Percentiles rank a stretch among this genome's conserved stretches.
Conservation (phyloP, 805 yeast species). For the Spathaspora passalidarum region DNA sequence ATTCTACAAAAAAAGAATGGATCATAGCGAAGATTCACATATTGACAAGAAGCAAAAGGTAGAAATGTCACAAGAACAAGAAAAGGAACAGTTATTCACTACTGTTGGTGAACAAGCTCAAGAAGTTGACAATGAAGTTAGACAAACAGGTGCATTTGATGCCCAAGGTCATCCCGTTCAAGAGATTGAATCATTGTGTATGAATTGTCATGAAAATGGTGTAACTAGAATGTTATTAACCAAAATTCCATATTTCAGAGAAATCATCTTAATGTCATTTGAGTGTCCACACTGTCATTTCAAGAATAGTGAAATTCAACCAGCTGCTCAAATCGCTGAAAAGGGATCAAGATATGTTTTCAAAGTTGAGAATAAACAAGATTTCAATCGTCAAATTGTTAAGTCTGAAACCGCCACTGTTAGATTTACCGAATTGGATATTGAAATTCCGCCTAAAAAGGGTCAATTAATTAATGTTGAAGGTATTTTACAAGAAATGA, state of each 20-base stretch:
- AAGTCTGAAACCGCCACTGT: constrained; percentile 85
- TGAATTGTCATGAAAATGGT: constrained; percentile 91
- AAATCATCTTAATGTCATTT: constrained; percentile 90
- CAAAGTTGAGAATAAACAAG: constrained; percentile 64
- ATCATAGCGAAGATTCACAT: constrained; percentile 13
- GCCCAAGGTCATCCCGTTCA: constrained; percentile 92
- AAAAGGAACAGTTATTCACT: constrained; percentile 21
- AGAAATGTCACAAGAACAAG: constrained; percentile 11
- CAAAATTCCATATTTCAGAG: constrained; percentile 86
- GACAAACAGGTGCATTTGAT: constrained; percentile 73
- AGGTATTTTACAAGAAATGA: constrained; percentile 82
- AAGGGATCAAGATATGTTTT: constrained; percentile 76
- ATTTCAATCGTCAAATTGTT: constrained; percentile 86
- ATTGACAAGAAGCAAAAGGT: constrained; percentile 13
- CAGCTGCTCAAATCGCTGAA: constrained; percentile 90
- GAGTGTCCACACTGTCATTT: constrained; percentile 94
- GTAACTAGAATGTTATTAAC: constrained; percentile 81
- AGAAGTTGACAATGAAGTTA: constrained; percentile 40
- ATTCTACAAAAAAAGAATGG: not conserved
- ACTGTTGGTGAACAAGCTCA: constrained; percentile 42
- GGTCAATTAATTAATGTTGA: constrained; percentile 93
- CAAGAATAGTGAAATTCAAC: constrained; percentile 88
- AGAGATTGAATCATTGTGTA: constrained; percentile 91
- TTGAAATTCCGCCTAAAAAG: constrained; percentile 92
- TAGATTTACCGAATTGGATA: constrained; percentile 77